Conservation (phyloP, 2,329 filamentous ascomycete genomes). For the Tolypocladium guangdongense region DNA sequence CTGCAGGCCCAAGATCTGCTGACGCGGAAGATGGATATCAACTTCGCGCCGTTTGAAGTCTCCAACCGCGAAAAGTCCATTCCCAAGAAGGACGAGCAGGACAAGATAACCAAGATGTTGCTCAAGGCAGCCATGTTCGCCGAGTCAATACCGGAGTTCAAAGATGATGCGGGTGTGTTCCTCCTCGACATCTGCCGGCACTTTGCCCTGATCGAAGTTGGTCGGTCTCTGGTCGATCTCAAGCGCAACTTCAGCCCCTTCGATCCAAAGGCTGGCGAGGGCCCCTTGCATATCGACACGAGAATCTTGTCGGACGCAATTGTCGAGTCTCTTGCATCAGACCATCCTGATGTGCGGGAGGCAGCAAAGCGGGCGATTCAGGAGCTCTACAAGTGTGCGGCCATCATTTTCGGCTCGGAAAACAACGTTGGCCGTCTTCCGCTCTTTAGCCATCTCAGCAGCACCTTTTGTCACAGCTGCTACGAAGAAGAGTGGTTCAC, state of each 20-base stretch:
- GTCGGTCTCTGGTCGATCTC: conserved; percentile 67
- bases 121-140: conserved; percentile 84
- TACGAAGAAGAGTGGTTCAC: conserved; percentile 99
- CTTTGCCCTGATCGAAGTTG: conserved; percentile 83
- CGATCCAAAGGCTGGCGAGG: conserved; percentile 76
- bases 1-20: conserved; percentile 82
- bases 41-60: conserved; percentile 58
- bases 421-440: conserved; percentile 63
- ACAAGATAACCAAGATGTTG: conserved; percentile 71
- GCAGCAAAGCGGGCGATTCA: conserved; percentile 70
- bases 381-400: conserved; percentile 65
- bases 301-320: conserved; percentile 80
- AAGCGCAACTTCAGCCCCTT: conserved; percentile 72
- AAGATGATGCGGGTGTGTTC: conserved; percentile 63
- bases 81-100: conserved; percentile 76
- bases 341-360: conserved; percentile 68
- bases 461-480: conserved; percentile 85
- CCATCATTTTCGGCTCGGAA: conserved; percentile 67
- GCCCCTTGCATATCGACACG: conserved; percentile 77
- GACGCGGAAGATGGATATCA: conserved; percentile 58
- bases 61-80: conserved; percentile 76
- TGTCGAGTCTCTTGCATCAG: conserved; percentile 80
- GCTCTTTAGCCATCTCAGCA: conserved; percentile 76
- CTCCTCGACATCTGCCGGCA: conserved; percentile 77
- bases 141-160: conserved; percentile 69